Evolutionary conservation across 805 yeast genomes (phyloP).

Genomic region (Peterozyma toletana): DNA sequence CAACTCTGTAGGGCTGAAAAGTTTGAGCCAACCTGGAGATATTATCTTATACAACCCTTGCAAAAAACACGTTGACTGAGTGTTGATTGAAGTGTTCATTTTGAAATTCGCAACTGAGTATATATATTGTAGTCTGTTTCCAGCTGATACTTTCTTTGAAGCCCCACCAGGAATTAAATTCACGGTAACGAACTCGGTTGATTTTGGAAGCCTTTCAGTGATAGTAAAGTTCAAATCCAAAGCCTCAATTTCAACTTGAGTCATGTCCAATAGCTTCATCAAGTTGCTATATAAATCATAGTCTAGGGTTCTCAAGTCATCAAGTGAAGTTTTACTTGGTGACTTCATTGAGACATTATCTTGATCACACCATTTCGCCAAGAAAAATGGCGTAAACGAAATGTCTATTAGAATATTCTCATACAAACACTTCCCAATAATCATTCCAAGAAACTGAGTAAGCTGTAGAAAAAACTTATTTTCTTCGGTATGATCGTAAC

Average conservation of each 20-base stretch:
- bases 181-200: conserved; percentile 29
- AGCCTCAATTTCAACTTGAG: conserved; percentile 45
- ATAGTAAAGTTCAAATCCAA: conserved; percentile 65
- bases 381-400: conserved; percentile 79
- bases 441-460: conserved; percentile 64
- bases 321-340: conserved; percentile 54
- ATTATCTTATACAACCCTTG: conserved; percentile 67
- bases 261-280: conserved; percentile 50
- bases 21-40: conserved; percentile 65
- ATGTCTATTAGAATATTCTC: conserved; percentile 77
- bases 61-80: conserved; percentile 57
- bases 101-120: conserved; percentile 75
- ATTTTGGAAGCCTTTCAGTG: conserved; percentile 28
- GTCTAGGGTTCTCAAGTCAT: conserved; percentile 73
- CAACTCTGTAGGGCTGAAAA: conserved; percentile 81
- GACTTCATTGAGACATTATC: conserved; percentile 15
- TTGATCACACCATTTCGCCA: conserved; percentile 56
- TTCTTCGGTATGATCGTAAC: conserved; percentile 11
- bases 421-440: conserved; percentile 84
- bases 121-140: conserved; percentile 66
- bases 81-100: conserved; percentile 52
- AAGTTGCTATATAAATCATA: conserved; percentile 56
- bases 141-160: conserved; percentile 42
- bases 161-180: conserved; percentile 61
- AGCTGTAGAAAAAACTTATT: conserved; percentile 21